Evolutionary conservation across 805 yeast genomes (phyloP).

Genomic region (Candida namnaoensis): DNA sequence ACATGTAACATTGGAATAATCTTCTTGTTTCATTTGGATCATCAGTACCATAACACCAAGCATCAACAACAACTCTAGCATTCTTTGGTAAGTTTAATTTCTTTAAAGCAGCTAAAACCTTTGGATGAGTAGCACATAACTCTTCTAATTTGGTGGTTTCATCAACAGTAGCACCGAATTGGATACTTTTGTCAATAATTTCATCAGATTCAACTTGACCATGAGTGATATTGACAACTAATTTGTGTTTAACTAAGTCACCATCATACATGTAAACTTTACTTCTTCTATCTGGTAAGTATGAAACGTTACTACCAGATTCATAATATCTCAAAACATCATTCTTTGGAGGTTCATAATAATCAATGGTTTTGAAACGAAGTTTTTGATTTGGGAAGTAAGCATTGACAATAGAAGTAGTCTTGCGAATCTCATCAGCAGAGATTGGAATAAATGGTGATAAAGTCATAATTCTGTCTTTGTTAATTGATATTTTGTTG

Average conservation of each 20-base stretch:
- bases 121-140: no score
- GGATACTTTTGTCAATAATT: slow-evolving; percentile 30
- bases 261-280: no score
- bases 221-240: no score
- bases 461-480: no score
- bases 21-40: slow-evolving; percentile 35
- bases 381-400: slow-evolving; percentile 42
- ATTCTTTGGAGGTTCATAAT: slow-evolving; percentile 65
- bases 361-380: slow-evolving; percentile 52
- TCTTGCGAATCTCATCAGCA: no score
- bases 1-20: slow-evolving; percentile 61
- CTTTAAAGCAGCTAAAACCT: slow-evolving; percentile 48
- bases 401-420: no score
- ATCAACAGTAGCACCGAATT: no score
- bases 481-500: no score
- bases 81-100: slow-evolving; percentile 50
- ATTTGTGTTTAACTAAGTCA: no score
- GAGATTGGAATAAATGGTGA: no score
- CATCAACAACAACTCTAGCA: slow-evolving; percentile 47
- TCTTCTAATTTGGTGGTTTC: no score
- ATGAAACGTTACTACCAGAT: slow-evolving; percentile 44
- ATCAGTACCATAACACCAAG: slow-evolving; percentile 77
- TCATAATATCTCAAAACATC: slow-evolving; percentile 53
- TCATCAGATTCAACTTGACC: slow-evolving; percentile 48
- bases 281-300: slow-evolving; percentile 49